Evolutionary conservation across 2,329 filamentous ascomycete genomes (phyloP).

Genomic region (Blastomyces parvus): DNA sequence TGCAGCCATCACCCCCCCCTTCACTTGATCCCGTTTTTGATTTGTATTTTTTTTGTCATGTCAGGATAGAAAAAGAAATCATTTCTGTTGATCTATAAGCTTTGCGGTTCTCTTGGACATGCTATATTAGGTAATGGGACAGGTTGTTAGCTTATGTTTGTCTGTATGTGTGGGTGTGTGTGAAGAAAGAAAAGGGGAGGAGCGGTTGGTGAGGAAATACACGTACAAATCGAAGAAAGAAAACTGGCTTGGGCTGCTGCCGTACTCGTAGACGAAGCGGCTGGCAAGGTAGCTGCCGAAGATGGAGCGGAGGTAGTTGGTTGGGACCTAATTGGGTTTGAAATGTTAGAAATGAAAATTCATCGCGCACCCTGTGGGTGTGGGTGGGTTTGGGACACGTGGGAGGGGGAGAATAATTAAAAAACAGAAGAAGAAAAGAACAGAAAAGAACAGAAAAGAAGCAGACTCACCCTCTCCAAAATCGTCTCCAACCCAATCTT

Average conservation of each 20-base stretch:
- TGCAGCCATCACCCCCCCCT: too few species aligned
- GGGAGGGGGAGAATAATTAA: not conserved
- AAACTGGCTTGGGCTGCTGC: constrained; percentile 87
- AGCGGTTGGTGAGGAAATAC: constrained; percentile 30
- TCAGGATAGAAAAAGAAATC: not conserved
- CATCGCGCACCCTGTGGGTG: not conserved
- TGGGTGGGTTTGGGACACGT: too few species aligned
- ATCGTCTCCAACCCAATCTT: constrained; percentile 89
- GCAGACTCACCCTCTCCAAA: constrained; percentile 56
- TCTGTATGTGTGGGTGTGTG: not conserved
- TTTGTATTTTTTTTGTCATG: too few species aligned
- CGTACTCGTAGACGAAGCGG: constrained; percentile 93
- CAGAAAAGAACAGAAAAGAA: too few species aligned
- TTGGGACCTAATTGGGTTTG: constrained; percentile 54
- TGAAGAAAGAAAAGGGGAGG: not conserved
- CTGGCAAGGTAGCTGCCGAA: constrained; percentile 93
- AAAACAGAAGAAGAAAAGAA: not conserved
- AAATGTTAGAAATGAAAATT: not conserved
- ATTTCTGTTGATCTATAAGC: not conserved
- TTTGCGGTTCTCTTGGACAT: constrained; percentile 9
- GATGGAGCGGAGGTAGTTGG: constrained; percentile 85
- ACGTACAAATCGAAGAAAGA: constrained; percentile 98
- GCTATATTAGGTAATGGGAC: not conserved
- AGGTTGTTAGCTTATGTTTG: not conserved
- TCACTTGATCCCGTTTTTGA: too few species aligned